These are phyloP conservation scores for Fusarium udum DNA, from an alignment of 2,329 filamentous ascomycete species.

Conservation along the genomic window DNA sequence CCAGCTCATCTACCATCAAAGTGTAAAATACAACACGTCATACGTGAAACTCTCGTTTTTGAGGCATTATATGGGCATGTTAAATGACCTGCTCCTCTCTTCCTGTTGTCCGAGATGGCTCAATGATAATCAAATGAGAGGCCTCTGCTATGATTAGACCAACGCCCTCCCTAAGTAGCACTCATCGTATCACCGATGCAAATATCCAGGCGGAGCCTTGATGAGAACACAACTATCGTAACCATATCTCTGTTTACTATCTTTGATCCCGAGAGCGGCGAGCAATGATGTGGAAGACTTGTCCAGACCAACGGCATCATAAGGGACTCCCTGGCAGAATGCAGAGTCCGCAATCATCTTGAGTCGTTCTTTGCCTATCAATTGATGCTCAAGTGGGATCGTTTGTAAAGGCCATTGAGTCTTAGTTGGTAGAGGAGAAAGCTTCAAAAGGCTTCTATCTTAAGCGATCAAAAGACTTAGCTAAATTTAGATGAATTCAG, in stretches of 20 bases:
- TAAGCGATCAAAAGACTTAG: background rate
- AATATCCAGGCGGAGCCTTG: background rate
- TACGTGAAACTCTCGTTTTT: background rate
- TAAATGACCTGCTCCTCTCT: background rate
- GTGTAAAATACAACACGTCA: background rate
- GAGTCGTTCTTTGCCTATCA: background rate
- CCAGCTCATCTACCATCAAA: background rate
- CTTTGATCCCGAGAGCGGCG: background rate
- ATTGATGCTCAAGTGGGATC: background rate
- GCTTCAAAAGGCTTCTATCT: background rate
- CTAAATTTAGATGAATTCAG: background rate
- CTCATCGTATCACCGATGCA: background rate
- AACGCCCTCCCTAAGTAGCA: background rate
- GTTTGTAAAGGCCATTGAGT: background rate
- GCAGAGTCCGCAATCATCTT: background rate
- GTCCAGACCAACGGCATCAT: background rate
- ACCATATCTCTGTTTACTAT: background rate
- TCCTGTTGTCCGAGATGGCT: background rate
- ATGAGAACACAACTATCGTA: background rate
- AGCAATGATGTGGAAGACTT: background rate
- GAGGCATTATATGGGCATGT: background rate
- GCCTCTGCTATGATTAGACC: background rate
- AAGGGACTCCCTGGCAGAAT: background rate
- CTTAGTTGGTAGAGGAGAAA: background rate
- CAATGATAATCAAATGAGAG: background rate